Conservation (phyloP, 2,329 filamentous ascomycete genomes). For the Cytospora mali region DNA sequence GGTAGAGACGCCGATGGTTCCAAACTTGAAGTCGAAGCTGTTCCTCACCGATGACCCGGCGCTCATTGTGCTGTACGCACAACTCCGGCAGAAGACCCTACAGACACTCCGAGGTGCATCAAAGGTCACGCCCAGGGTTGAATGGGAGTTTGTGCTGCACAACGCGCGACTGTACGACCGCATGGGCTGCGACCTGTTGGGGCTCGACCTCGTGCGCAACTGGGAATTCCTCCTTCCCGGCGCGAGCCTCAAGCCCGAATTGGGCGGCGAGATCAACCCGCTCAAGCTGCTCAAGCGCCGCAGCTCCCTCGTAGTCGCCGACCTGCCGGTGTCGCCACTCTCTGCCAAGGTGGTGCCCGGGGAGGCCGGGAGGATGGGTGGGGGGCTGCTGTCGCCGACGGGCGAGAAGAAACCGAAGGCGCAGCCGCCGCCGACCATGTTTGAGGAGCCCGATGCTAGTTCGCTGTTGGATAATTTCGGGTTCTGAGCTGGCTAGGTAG, state of each 20-base stretch:
- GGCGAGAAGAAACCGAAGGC: constrained; percentile 34
- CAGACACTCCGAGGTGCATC: constrained; percentile 86
- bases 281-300: constrained; percentile 69
- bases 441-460: constrained; percentile 89
- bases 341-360: constrained; percentile 42
- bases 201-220: constrained; percentile 78
- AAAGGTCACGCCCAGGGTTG: constrained; percentile 74
- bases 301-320: constrained; percentile 79
- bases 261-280: constrained; percentile 61
- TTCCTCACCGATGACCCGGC: constrained; percentile 92
- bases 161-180: constrained; percentile 82
- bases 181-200: constrained; percentile 92
- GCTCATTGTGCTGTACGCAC: constrained; percentile 81
- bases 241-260: constrained; percentile 36
- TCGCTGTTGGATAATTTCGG: constrained; percentile 92
- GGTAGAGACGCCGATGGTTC: constrained; percentile 67
- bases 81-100: constrained; percentile 78
- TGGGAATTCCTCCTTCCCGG: constrained; percentile 75
- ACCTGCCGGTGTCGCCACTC: constrained; percentile 56
- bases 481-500: constrained; percentile 67
- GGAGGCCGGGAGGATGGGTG: constrained; percentile 43
- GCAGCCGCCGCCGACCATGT: constrained; percentile 72
- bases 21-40: constrained; percentile 72
- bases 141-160: constrained; percentile 88
- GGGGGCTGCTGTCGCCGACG: constrained; percentile 7